Evolutionary conservation across 257 asterid genomes (phyloP).

Genomic region (Cruciata laevipes): DNA sequence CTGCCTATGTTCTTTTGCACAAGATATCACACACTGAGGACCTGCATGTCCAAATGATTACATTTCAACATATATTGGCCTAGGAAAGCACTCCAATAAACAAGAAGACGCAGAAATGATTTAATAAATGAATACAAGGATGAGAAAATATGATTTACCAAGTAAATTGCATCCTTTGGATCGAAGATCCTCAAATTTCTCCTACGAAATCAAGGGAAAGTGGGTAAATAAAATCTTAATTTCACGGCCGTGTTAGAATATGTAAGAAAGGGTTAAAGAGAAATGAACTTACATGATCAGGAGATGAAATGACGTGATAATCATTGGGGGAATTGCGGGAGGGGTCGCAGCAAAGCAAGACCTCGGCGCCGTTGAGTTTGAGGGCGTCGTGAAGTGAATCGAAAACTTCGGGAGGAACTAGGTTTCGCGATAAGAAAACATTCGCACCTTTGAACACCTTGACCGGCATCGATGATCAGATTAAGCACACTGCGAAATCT

Average conservation of each 20-base stretch:
- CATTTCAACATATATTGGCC: not conserved
- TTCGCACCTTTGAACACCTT: constrained; percentile 70
- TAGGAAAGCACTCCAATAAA: not conserved
- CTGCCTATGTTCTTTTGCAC: constrained; percentile 83
- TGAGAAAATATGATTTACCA: constrained; percentile 35
- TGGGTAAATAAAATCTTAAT: constrained; percentile 1
- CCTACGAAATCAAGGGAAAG: constrained; percentile 41
- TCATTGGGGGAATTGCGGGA: constrained; percentile 64
- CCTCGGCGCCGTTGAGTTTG: constrained; percentile 82
- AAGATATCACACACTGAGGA: constrained; percentile 83
- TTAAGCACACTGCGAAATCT: not conserved
- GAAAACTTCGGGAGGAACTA: constrained; percentile 88
- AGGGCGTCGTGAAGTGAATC: constrained; percentile 92
- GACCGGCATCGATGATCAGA: constrained; percentile 30
- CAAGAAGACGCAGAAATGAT: not conserved
- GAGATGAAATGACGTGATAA: constrained; percentile 79
- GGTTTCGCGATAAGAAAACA: constrained; percentile 71
- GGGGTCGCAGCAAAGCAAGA: constrained; percentile 86
- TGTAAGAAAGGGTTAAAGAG: constrained; percentile 1
- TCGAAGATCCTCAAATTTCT: constrained; percentile 73
- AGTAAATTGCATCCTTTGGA: constrained; percentile 79
- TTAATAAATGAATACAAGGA: not conserved
- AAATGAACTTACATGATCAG: constrained; percentile 49
- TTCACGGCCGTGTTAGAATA: not conserved
- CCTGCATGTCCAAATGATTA: constrained; percentile 36